A percentile compares a stretch with the other conserved stretches of the same genome.
phyloP scores from a whole-genome alignment of 192 early-diverging fungal genomes.

The Podila clonocystis region DNA sequence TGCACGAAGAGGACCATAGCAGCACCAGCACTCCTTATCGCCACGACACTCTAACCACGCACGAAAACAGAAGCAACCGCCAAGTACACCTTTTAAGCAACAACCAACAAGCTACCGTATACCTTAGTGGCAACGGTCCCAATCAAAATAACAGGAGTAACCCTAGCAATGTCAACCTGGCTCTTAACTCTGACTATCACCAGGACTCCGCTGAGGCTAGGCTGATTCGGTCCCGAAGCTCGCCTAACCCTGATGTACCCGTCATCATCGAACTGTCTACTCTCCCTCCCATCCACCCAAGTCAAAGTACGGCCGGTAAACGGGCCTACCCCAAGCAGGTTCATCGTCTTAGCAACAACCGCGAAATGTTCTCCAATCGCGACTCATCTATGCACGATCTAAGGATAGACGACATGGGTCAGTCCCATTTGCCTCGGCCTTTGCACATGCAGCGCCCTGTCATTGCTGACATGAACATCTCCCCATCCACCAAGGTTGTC shows the following conservation, averaged over 20 bases:
- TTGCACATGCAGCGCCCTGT: conserved; percentile 8
- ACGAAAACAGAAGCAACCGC: neutral
- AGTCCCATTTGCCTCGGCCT: conserved; percentile 19
- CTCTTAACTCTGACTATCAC: neutral
- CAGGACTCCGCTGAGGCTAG: neutral
- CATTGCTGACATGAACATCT: conserved; percentile 5
- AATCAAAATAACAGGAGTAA: neutral
- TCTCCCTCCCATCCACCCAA: neutral
- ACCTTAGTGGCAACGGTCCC: neutral
- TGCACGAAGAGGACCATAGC: too few species aligned
- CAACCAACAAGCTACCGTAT: neutral
- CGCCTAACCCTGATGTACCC: neutral
- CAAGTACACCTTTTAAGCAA: neutral
- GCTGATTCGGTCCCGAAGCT: neutral
- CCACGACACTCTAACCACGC: neutral
- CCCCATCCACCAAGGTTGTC: conserved; percentile 6
- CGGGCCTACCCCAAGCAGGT: neutral
- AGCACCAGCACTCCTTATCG: too few species aligned
- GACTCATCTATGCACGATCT: too few species aligned
- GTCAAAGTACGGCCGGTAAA: neutral
- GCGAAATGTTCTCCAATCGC: too few species aligned
- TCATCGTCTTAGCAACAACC: too few species aligned
- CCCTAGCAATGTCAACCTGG: neutral
- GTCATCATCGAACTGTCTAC: neutral
- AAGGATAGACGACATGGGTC: neutral